These are phyloP conservation scores for Galeopsis tetrahit DNA, from an alignment of 257 asterid genomes.

Conservation along the genomic window DNA sequence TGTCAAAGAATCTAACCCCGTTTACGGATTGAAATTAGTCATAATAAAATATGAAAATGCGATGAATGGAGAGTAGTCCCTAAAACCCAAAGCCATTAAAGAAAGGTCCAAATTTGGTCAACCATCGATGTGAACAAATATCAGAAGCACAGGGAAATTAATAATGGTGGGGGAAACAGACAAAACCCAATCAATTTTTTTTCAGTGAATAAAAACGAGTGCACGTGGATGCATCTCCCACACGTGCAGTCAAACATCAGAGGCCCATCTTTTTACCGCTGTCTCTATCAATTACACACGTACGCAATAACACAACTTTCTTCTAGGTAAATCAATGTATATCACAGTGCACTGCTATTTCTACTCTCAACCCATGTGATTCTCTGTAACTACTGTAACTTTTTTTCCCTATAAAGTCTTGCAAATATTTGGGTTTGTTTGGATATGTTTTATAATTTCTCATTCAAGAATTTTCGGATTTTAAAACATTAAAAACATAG, in stretches of 20 bases:
- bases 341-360: background rate
- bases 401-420: background rate
- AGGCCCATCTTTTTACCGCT: conserved; percentile 41
- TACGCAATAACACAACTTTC: conserved; percentile 25
- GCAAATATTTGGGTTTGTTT: background rate
- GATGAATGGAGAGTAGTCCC: background rate
- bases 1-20: background rate
- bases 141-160: conserved; percentile 26
- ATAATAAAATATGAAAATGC: conserved; percentile 8
- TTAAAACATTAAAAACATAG: too few relatives aligned
- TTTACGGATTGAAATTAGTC: background rate
- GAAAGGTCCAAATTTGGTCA: conserved; percentile 31
- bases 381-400: conserved; percentile 3
- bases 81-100: conserved; percentile 11
- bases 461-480: too few relatives aligned
- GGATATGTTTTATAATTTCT: background rate
- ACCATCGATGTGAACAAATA: conserved; percentile 35
- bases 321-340: background rate
- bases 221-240: conserved; percentile 85
- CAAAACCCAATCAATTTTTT: conserved; percentile 55
- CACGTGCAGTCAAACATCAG: conserved; percentile 85
- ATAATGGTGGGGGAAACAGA: conserved; percentile 40
- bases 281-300: conserved; percentile 41
- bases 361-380: conserved; percentile 6
- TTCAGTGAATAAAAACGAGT: conserved; percentile 64